Evolutionary conservation across 345 rosid genomes (phyloP), one percentile per base, ranked within the genome.

Genomic region (Acer negundo): DNA sequence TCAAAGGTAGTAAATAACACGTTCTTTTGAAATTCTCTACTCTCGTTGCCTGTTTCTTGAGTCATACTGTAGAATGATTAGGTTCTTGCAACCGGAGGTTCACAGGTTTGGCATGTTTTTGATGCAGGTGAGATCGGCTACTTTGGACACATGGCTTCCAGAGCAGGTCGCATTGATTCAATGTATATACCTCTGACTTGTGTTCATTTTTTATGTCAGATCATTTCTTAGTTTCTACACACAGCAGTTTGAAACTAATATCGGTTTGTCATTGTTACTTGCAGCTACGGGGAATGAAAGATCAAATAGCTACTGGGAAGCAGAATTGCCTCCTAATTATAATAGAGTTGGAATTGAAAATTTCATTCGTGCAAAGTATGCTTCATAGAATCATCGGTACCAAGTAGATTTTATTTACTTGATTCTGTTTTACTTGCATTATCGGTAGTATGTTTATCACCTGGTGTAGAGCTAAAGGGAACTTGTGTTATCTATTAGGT

Each of bases 71-170:
- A 47, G 56, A n/a, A 71, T 7, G 3, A 44, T 59, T 56, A 31
- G 68, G 42, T 0, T 70, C 66, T 68, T 68, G 69, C 31, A 22
- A 65, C 10, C 59, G 8, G 44, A 38, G 26, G 51, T 53, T 42
- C 64, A 53, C 38, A 12, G 47, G 35, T 59, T 62, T 24, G 49
- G 11, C 1, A n/a, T 72, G 47, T 42, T 69, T 70, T 70, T 72
- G 51, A 38, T 74, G 40, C 82, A 96, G 98, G 98, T 96, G 72
- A 87, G 98, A 78, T 96, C 99, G 75, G 89, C 92, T 73, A 94
- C 98, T 75, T 72, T 96, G 71, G 99, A 96, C 86, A 96, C 98
- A 76, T 96, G 99, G 99, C 97, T 96, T 71, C 98, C 99, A 1
- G 97, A 92, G 78, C 99, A 96, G 87, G 89, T 96, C 77, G 70